Conservation (phyloP, 345 rosid genomes). For the Linum usitatissimum region DNA sequence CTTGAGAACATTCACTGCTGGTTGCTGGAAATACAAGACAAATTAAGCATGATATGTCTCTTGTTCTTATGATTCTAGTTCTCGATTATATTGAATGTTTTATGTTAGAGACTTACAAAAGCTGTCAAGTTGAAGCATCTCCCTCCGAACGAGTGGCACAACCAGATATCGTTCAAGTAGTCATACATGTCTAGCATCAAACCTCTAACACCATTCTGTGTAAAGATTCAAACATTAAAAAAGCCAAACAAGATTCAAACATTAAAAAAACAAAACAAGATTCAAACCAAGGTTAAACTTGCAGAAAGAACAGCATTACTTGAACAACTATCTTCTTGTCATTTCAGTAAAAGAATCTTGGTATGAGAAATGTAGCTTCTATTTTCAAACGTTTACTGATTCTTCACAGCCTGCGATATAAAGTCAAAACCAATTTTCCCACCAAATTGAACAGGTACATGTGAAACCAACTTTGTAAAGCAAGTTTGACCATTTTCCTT, state of each 20-base stretch:
- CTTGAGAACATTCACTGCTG: conserved; percentile 21
- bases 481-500: no score
- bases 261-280: background rate
- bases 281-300: background rate
- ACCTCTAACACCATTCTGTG: conserved; percentile 25
- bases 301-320: no score
- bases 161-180: conserved; percentile 23
- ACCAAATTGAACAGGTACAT: no score
- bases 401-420: no score
- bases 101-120: conserved; percentile 16
- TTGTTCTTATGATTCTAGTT: background rate
- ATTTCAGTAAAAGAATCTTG: no score
- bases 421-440: no score
- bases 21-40: conserved; percentile 14
- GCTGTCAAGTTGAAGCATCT: conserved; percentile 23
- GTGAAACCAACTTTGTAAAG: no score
- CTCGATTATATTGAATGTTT: background rate
- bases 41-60: background rate
- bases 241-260: background rate
- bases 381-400: no score
- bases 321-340: no score
- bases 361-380: no score
- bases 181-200: conserved; percentile 27
- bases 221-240: background rate
- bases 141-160: conserved; percentile 25